These are phyloP conservation scores for Agastache rugosa DNA, from an alignment of 257 asterid species.

Conservation along the genomic window DNA sequence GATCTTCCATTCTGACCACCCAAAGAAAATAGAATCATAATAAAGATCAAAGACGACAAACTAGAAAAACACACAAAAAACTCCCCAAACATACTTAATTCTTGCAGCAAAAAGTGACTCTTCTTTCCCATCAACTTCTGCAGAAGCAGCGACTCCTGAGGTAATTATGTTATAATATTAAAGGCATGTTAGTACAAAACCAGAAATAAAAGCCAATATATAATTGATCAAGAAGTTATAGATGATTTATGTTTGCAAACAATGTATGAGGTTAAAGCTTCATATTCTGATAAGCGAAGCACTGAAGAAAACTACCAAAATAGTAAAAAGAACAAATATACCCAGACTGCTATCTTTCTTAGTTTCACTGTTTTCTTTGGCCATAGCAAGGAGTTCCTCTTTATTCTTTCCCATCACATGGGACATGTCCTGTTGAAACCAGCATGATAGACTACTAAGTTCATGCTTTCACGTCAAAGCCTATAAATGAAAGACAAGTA, in stretches of 20 bases:
- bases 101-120: slow-evolving; percentile 61
- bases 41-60: slow-evolving; percentile 24
- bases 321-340: not conserved
- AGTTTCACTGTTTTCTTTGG: slow-evolving; percentile 65
- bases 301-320: slow-evolving; percentile 20
- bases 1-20: slow-evolving; percentile 76
- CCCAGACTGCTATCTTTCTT: slow-evolving; percentile 53
- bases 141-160: slow-evolving; percentile 60
- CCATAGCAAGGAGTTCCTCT: slow-evolving; percentile 99
- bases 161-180: slow-evolving; percentile 32
- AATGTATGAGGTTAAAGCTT: slow-evolving; percentile 10
- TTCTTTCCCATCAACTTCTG: slow-evolving; percentile 65
- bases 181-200: slow-evolving; percentile 27
- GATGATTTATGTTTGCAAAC: slow-evolving; percentile 14
- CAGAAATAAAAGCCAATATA: not conserved
- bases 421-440: slow-evolving; percentile 83
- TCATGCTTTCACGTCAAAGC: slow-evolving; percentile 29
- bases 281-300: slow-evolving; percentile 20
- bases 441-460: slow-evolving; percentile 32
- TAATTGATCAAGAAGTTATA: slow-evolving; percentile 22
- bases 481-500: slow-evolving; percentile 20
- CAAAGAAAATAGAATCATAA: slow-evolving; percentile 42
- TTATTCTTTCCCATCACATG: slow-evolving; percentile 96
- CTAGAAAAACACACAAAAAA: slow-evolving; percentile 33
- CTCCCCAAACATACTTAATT: slow-evolving; percentile 62